phyloP scores from a whole-genome alignment of 352 stramenopile species.

The Phytophthora gonapodyides region DNA sequence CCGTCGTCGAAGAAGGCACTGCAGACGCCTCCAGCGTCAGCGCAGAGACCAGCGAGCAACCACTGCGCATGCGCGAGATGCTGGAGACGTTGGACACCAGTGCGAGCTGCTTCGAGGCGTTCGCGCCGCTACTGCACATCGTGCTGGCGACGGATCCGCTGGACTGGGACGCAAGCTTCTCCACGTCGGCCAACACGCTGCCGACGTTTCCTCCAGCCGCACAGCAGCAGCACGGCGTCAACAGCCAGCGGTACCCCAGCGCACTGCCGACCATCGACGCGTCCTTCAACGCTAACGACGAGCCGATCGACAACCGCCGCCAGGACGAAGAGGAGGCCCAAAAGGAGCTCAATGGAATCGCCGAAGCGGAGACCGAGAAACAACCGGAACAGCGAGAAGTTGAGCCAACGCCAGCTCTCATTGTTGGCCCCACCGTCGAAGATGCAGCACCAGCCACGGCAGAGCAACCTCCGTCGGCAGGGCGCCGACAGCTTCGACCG shows the following conservation, averaged over 20 bases:
- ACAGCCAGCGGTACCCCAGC: not conserved
- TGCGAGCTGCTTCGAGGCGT: conserved; percentile 39
- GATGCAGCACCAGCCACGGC: not conserved
- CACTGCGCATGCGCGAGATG: conserved; percentile 14
- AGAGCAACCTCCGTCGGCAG: too few relatives aligned
- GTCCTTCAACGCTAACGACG: conserved; percentile 1
- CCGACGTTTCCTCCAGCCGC: not conserved
- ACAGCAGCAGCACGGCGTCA: not conserved
- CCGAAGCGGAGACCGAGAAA: not conserved
- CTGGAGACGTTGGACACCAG: conserved; percentile 29
- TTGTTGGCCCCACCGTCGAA: not conserved
- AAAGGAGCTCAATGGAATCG: not conserved
- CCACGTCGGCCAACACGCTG: not conserved
- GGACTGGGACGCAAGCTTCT: conserved; percentile 26
- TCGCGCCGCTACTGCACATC: conserved; percentile 37
- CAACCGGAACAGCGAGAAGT: not conserved
- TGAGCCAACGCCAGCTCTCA: not conserved
- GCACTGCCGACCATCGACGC: not conserved
- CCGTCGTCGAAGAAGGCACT: too few relatives aligned
- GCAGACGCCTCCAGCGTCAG: too few relatives aligned
- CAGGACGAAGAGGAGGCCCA: not conserved
- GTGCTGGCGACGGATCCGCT: conserved; percentile 25
- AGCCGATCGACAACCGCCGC: not conserved
- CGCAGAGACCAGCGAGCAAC: not conserved
- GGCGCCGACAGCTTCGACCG: too few relatives aligned